Percentiles rank a stretch among this genome's conserved stretches.
Conservation (phyloP, 805 yeast genomes). For the Metschnikowia dekortorum region DNA sequence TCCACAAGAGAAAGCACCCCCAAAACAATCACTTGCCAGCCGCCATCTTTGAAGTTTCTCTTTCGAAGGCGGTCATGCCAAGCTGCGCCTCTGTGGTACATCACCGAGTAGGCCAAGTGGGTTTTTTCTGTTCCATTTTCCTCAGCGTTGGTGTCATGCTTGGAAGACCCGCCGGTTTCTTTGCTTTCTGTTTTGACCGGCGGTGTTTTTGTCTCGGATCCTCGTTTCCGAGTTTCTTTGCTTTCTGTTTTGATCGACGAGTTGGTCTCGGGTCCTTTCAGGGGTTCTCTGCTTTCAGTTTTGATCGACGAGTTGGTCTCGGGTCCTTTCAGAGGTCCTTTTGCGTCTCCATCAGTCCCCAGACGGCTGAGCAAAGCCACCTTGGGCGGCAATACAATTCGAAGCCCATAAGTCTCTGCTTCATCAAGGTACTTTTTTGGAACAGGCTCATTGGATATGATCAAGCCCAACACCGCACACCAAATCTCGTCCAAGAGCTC, state of each 20-base stretch:
- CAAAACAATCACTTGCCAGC: conserved; percentile 74
- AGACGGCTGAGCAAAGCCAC: conserved; percentile 18
- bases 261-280: no score
- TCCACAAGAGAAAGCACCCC: conserved; percentile 66
- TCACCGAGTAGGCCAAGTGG: conserved; percentile 43
- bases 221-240: no score
- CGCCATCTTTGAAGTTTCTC: conserved; percentile 75
- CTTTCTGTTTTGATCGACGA: no score
- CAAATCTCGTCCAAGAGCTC: conserved; percentile 61
- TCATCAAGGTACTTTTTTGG: conserved; percentile 29
- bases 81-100: conserved; percentile 54
- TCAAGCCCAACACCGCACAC: conserved; percentile 56
- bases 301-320: conserved; percentile 4
- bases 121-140: conserved; percentile 19
- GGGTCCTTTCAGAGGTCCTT: no score
- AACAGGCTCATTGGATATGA: conserved; percentile 41
- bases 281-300: conserved; percentile 15
- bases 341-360: conserved; percentile 1
- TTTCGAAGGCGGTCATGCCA: conserved; percentile 80
- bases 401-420: conserved; percentile 28
- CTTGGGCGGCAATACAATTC: conserved; percentile 29
- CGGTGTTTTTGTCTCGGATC: no score
- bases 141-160: conserved; percentile 17
- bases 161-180: conserved; percentile 14
- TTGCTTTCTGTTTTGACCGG: conserved; percentile 16